Evolutionary conservation across 83 land plant genomes (phyloP).

Genomic region (Thuja plicata): DNA sequence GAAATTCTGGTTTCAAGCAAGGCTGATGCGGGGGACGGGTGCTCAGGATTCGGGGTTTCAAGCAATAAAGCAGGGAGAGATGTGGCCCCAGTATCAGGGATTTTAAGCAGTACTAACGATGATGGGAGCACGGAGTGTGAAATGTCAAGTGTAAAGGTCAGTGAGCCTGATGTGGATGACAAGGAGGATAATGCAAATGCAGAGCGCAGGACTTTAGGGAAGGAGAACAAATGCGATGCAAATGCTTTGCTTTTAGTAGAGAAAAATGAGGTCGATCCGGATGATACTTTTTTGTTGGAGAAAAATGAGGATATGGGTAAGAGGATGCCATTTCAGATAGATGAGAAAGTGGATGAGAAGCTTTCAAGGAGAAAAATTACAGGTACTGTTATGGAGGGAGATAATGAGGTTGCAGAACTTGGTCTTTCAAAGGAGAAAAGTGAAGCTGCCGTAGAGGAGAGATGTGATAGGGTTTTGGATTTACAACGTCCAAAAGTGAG

Average conservation of each 20-base stretch:
- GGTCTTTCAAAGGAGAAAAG: neutral
- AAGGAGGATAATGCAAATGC: neutral
- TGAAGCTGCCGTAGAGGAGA: neutral
- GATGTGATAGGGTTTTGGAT: neutral
- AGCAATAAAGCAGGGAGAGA: neutral
- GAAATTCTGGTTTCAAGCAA: neutral
- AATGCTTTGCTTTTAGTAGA: neutral
- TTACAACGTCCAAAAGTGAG: neutral
- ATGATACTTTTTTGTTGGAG: neutral
- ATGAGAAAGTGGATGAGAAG: neutral
- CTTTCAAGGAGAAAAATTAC: neutral
- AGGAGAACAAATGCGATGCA: neutral
- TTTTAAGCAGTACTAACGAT: neutral
- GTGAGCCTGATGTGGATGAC: neutral
- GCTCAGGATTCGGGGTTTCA: neutral
- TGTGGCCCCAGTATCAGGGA: neutral
- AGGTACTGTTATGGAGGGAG: neutral
- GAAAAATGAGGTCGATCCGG: neutral
- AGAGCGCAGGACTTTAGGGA: neutral
- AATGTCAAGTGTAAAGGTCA: neutral
- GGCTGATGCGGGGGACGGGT: neutral
- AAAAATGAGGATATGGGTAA: neutral
- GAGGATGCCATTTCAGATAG: neutral
- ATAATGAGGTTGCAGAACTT: neutral
- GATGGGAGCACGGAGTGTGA: neutral